Evolutionary conservation across 2,329 filamentous ascomycete species (phyloP).

Genomic region (Erysiphe pulchra): DNA sequence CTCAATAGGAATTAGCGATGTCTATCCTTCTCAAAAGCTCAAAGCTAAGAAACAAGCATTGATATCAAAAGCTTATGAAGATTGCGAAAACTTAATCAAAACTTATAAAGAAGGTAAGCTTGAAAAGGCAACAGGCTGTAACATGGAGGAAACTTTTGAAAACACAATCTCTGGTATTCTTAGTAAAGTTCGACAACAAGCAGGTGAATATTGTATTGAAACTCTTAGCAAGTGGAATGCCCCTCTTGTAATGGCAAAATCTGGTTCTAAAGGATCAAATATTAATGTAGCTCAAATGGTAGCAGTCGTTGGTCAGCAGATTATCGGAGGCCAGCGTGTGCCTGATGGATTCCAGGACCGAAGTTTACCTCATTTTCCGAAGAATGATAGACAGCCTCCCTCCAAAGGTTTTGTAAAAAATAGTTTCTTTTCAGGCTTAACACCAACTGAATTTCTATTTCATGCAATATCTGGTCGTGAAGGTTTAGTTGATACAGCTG

Average conservation of each 20-base stretch:
- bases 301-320: conserved; percentile 87
- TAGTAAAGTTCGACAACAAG: conserved; percentile 72
- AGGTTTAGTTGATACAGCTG: conserved; percentile 92
- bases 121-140: conserved; percentile 67
- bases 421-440: conserved; percentile 83
- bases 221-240: conserved; percentile 81
- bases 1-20: conserved; percentile 86
- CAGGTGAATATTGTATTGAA: conserved; percentile 72
- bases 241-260: conserved; percentile 88
- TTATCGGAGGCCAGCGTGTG: conserved; percentile 83
- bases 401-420: conserved; percentile 94
- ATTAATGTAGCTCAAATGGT: conserved; percentile 99
- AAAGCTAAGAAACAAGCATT: conserved; percentile 48
- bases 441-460: conserved; percentile 85
- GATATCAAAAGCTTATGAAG: conserved; percentile 50
- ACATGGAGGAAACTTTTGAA: conserved; percentile 78
- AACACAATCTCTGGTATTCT: conserved; percentile 77
- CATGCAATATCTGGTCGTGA: conserved; percentile 97
- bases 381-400: conserved; percentile 72
- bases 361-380: conserved; percentile 82
- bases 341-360: conserved; percentile 91
- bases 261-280: conserved; percentile 84
- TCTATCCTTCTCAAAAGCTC: conserved; percentile 54
- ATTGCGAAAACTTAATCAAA: conserved; percentile 63
- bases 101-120: conserved; percentile 59